These are phyloP conservation scores for Talaromyces sp. DNA, from an alignment of 2,329 filamentous ascomycete species.

Conservation along the genomic window DNA sequence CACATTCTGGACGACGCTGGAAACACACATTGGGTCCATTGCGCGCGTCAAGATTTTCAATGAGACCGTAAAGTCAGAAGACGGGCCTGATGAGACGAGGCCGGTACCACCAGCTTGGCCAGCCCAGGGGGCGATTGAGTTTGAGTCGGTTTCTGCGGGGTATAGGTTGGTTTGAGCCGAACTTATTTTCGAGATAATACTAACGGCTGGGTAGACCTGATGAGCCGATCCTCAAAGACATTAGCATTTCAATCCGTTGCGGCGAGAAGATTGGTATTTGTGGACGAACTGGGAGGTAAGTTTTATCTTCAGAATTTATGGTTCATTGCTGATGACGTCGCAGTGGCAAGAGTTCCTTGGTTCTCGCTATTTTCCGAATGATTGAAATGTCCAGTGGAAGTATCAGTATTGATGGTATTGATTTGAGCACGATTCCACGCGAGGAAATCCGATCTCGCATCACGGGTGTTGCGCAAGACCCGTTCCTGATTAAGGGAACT, in stretches of 20 bases:
- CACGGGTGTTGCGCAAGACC: slow-evolving; percentile 41
- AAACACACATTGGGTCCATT: slow-evolving; percentile 55
- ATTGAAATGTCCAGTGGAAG: slow-evolving; percentile 34
- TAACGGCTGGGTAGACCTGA: slow-evolving; percentile 9
- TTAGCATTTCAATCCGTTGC: slow-evolving; percentile 42
- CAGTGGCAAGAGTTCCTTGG: slow-evolving; percentile 41
- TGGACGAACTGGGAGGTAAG: slow-evolving; percentile 29
- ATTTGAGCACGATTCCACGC: slow-evolving; percentile 35
- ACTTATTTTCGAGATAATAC: not conserved
- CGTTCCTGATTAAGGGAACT: slow-evolving; percentile 37
- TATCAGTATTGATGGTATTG: slow-evolving; percentile 40
- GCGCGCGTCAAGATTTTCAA: slow-evolving; percentile 52
- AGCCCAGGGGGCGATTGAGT: slow-evolving; percentile 36
- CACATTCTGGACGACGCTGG: slow-evolving; percentile 52
- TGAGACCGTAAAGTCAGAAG: slow-evolving; percentile 40
- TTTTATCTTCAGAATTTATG: not conserved
- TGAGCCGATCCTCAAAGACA: slow-evolving; percentile 39
- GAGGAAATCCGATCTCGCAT: slow-evolving; percentile 37
- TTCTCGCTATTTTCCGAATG: slow-evolving; percentile 40
- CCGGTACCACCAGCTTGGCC: slow-evolving; percentile 40
- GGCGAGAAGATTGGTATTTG: slow-evolving; percentile 40
- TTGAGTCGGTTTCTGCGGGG: slow-evolving; percentile 40
- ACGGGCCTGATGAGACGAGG: slow-evolving; percentile 36
- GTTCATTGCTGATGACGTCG: not conserved
- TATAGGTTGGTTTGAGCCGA: slow-evolving; percentile 31